Evolutionary conservation across 2,329 filamentous ascomycete species (phyloP), one percentile per base, ranked within the genome.

Genomic region (Alternaria infectoria): DNA sequence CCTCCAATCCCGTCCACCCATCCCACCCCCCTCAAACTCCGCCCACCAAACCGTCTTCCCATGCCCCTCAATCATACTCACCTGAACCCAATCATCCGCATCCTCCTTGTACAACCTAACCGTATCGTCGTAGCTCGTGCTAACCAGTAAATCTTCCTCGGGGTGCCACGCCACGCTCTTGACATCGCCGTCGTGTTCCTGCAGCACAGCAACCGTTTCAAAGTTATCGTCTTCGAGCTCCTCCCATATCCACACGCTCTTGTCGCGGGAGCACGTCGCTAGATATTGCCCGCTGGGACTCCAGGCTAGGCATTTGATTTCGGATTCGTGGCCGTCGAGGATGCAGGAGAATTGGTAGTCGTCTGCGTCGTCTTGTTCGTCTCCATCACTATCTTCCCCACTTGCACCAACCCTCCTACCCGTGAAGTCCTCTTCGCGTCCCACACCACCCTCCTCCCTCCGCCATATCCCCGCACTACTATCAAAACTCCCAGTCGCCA

Each of bases 181-280:
- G 69, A 99, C 94, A 81, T 99, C 96, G 21, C 92, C 94, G 50
- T 94, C 91, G 78, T 99, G 96, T 81, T 98, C 96, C 80, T 92
- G 93, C 74, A 98, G 86, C 57, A 98, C 95, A 0, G 95, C 96
- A 15, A 98, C 90, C 2, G 96, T 98, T 85, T 99, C 96, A 84
- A 94, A 98, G 78, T 98, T 96, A 78, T 97, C 95, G 59, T 97
- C 94, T 15, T 90, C 91, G 57, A 97, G 87, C 78, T 98, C 96
- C 81, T 99, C 96, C 96, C 96, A 99, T 72, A 99, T 93, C 96
- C 96, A 99, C 17, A 98, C 93, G 15, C 89, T 91, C 83, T 98
- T 98, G 79, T 99, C 96, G 52, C 96, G 87, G 57, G 89, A 92
- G 80, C 94, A 97, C 0, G 94, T 97, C 6, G 96, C 96, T 5